Percentiles rank a stretch among this genome's conserved stretches.
Evolutionary conservation across 2,329 filamentous ascomycete species (phyloP).

Genomic region (Fusarium palustre): DNA sequence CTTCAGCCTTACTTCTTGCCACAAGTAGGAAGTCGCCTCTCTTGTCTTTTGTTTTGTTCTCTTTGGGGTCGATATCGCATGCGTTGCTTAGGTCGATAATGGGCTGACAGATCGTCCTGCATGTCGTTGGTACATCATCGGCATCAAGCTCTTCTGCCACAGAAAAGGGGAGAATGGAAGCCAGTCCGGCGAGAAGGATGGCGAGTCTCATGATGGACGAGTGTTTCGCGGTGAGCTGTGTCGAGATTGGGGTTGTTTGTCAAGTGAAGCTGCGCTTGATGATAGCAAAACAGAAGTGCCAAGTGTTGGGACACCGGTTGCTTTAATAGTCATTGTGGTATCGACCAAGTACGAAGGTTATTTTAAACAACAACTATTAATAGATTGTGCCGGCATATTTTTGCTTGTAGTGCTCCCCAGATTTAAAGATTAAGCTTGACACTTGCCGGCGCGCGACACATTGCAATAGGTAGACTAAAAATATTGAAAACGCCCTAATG

Average conservation of each 20-base stretch:
- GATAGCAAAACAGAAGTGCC: not conserved
- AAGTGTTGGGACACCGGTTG: fast-evolving
- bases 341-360: too few relatives aligned
- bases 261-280: not conserved
- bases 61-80: conserved; percentile 15
- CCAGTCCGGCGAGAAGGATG: not conserved
- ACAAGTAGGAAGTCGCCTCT: not conserved
- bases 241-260: not conserved
- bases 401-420: not conserved
- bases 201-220: not conserved
- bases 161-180: fast-evolving
- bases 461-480: not conserved
- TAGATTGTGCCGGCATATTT: fast-evolving
- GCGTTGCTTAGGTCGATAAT: conserved; percentile 7
- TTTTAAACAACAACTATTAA: not conserved
- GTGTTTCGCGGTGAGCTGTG: not conserved
- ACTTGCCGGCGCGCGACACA: not conserved
- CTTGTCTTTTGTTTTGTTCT: not conserved
- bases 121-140: not conserved
- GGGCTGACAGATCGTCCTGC: conserved; percentile 16
- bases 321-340: not conserved
- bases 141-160: not conserved
- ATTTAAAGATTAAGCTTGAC: too few relatives aligned
- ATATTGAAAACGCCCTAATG: not conserved
- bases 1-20: not conserved